These are phyloP conservation scores for Platanthera zijinensis DNA, from an alignment of 106 monocot species.

Conservation along the genomic window DNA sequence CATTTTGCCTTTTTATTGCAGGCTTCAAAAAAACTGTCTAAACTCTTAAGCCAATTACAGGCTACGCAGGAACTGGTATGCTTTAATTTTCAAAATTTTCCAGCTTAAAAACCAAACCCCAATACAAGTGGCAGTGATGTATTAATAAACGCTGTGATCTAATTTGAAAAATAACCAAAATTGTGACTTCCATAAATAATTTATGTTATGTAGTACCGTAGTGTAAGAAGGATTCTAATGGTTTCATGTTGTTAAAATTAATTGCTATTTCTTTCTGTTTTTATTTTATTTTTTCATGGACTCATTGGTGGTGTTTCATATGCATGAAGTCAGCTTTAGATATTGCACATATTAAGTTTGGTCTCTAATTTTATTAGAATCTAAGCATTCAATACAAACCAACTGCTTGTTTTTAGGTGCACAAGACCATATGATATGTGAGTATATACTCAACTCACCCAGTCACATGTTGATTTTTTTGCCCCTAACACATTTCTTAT, in stretches of 20 bases:
- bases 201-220: too few relatives aligned
- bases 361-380: too few relatives aligned
- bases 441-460: neutral
- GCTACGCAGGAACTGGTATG: slow-evolving; percentile 69
- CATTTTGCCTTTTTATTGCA: slow-evolving; percentile 22
- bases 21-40: slow-evolving; percentile 56
- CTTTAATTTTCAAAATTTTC: neutral
- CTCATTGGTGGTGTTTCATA: too few relatives aligned
- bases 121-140: neutral
- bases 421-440: too few relatives aligned
- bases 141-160: neutral
- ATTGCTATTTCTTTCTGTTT: too few relatives aligned
- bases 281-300: too few relatives aligned
- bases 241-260: neutral
- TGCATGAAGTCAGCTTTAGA: too few relatives aligned
- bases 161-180: neutral
- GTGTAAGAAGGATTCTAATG: neutral
- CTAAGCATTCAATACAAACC: too few relatives aligned
- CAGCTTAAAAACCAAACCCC: neutral
- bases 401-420: too few relatives aligned
- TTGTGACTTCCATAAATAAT: neutral
- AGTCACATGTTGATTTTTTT: neutral
- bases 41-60: slow-evolving; percentile 43
- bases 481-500: neutral
- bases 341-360: too few relatives aligned